These are phyloP conservation scores for Neurospora sp. DNA, from an alignment of 495 filamentous ascomycete genomes.

Conservation along the genomic window DNA sequence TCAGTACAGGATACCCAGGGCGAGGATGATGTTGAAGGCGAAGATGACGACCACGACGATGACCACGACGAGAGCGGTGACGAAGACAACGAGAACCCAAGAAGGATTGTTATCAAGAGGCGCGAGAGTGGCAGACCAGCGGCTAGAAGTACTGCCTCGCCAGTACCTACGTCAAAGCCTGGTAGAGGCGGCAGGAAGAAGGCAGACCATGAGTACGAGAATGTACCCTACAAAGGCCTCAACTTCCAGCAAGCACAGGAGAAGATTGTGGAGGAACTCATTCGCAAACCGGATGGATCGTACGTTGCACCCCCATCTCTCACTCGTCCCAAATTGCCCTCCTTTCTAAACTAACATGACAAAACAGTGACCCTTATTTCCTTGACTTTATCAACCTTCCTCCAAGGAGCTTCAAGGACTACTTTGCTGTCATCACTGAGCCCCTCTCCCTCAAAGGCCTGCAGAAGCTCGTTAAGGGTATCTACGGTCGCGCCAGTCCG, in stretches of 20 bases:
- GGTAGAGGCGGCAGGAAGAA: conserved; percentile 19
- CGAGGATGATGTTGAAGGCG: conserved; percentile 19
- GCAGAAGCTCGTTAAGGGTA: conserved; percentile 60
- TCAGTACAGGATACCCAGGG: conserved; percentile 12
- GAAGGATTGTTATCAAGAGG: conserved; percentile 22
- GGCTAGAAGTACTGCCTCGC: neutral
- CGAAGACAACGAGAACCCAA: conserved; percentile 21
- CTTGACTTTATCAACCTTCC: conserved; percentile 58
- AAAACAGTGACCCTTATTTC: conserved; percentile 43
- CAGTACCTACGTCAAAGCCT: neutral
- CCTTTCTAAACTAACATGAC: conserved; percentile 22
- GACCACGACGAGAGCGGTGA: conserved; percentile 26
- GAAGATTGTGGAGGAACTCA: conserved; percentile 60
- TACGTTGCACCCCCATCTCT: conserved; percentile 28
- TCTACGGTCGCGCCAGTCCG: conserved; percentile 50
- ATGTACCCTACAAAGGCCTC: conserved; percentile 49
- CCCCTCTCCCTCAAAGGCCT: conserved; percentile 62
- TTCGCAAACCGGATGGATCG: conserved; percentile 52
- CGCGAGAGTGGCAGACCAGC: conserved; percentile 19
- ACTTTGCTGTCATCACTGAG: conserved; percentile 64
- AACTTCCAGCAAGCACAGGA: conserved; percentile 74
- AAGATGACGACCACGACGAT: conserved; percentile 16
- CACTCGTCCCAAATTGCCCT: neutral
- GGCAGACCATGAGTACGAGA: conserved; percentile 42
- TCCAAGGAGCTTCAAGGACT: conserved; percentile 53